Evolutionary conservation across 106 monocot species (phyloP).

Genomic region (Apostasia ramifera): DNA sequence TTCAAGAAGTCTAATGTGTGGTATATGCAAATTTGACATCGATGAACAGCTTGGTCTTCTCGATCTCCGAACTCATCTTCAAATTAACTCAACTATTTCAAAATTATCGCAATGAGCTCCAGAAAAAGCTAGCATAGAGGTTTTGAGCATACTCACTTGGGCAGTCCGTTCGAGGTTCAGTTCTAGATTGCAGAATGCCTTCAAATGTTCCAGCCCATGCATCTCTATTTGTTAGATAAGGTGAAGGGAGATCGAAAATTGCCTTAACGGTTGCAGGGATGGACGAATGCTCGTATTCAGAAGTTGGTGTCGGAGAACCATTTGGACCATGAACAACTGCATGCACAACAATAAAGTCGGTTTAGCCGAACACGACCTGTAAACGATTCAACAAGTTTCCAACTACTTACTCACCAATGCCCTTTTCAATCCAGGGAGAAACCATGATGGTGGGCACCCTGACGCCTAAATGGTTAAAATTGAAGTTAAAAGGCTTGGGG

Average conservation of each 20-base stretch:
- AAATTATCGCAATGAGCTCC: too few relatives aligned
- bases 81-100: too few relatives aligned
- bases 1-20: too few relatives aligned
- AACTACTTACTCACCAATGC: constrained; percentile 39
- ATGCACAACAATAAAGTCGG: not conserved
- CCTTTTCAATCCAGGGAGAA: constrained; percentile 91
- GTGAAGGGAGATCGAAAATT: constrained; percentile 50
- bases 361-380: not conserved
- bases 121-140: too few relatives aligned
- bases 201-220: constrained; percentile 86
- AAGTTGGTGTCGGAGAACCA: constrained; percentile 55
- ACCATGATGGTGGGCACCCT: constrained; percentile 78
- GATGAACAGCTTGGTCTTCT: too few relatives aligned
- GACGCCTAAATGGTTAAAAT: constrained; percentile 63
- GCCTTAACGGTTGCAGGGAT: constrained; percentile 80
- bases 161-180: constrained; percentile 76
- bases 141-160: constrained; percentile 31
- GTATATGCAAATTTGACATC: too few relatives aligned
- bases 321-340: constrained; percentile 77
- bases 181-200: constrained; percentile 43
- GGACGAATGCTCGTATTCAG: constrained; percentile 84
- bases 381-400: not conserved
- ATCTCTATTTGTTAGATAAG: constrained; percentile 63
- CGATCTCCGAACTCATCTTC: too few relatives aligned
- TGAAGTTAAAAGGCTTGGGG: constrained; percentile 49